Evolutionary conservation across 164 flowering plant species (phyloP), one percentile per base, ranked within the genome.

Genomic region (Amborella trichopoda): DNA sequence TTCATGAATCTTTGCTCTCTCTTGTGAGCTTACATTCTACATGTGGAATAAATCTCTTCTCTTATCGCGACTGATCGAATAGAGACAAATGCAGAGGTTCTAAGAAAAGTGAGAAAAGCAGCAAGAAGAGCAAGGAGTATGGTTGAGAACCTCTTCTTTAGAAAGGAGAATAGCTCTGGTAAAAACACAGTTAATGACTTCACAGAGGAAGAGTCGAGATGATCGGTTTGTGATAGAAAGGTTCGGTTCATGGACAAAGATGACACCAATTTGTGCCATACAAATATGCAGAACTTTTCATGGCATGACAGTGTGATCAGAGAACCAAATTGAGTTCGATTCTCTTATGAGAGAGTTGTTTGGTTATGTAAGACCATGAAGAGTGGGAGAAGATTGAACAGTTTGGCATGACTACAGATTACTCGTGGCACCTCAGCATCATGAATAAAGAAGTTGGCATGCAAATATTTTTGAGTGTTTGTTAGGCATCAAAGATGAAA

Each of bases 381-480:
- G 95, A 91, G 69, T 91, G 84, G 86, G 98, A 91, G 45, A 64
- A 78, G 68, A 91, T 91, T 39, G 94, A 86, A 52, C 75, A 75
- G 64, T 58, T 53, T 28, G 94, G 83, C 2, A 80, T 86, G 98
- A 72, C 62, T 0, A n/a, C 33, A 0, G 83, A 79, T 44, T 90
- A 62, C 54, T 68, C 78, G 6, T 53, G 55, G 28, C 68, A 79
- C 28, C 38, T 81, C 58, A 53, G 58, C 3, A 25, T 37, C 3
- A 42, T 90, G 83, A 78, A 81, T 63, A 56, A 56, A 40, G 45
- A 21, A 12, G 58, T 65, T 5, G 85, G 85, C 26, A 64, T 81
- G 27, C 63, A 70, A 62, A 64, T 75, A 49, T 90, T 66, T 42
- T 90, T 94, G 94, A 87, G 86, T 26, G 85, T 90, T 54, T 83